Evolutionary conservation across 331 rosid genomes (phyloP).

Genomic region (Saraca asoca): DNA sequence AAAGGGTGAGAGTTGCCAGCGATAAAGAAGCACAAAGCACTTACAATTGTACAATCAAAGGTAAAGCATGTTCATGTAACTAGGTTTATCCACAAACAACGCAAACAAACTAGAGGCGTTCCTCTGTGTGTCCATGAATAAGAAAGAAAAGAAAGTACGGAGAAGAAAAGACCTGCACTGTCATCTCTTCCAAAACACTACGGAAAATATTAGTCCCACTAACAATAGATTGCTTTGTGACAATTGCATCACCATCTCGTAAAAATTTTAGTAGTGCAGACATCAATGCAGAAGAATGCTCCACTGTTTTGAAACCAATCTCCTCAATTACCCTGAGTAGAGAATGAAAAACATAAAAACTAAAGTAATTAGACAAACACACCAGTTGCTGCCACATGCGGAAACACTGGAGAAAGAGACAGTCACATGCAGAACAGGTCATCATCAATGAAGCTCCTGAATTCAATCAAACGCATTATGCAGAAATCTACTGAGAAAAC

Average conservation of each 20-base stretch:
- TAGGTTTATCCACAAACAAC: neutral
- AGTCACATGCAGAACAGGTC: neutral
- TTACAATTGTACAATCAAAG: neutral
- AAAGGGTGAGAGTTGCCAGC: too few species aligned
- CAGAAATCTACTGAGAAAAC: neutral
- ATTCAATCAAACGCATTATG: neutral
- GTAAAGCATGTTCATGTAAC: neutral
- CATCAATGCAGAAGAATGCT: constrained; percentile 64
- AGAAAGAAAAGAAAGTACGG: neutral
- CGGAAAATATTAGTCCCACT: constrained; percentile 68
- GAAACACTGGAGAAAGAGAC: neutral
- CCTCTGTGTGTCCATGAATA: neutral
- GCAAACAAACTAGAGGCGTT: neutral
- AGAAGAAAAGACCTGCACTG: constrained; percentile 69
- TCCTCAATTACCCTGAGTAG: constrained; percentile 81
- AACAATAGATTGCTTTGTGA: constrained; percentile 65
- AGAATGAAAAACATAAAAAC: constrained; percentile 15
- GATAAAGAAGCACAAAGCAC: neutral
- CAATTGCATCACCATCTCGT: constrained; percentile 57
- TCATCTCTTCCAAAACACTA: constrained; percentile 69
- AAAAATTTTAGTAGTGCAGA: constrained; percentile 60
- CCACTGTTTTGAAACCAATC: constrained; percentile 69
- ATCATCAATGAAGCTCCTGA: neutral
- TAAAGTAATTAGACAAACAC: constrained; percentile 1
- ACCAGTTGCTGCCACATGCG: neutral